Base-by-base conservation (phyloP, 805 yeast species). In the Candida nemodendra region DNA sequence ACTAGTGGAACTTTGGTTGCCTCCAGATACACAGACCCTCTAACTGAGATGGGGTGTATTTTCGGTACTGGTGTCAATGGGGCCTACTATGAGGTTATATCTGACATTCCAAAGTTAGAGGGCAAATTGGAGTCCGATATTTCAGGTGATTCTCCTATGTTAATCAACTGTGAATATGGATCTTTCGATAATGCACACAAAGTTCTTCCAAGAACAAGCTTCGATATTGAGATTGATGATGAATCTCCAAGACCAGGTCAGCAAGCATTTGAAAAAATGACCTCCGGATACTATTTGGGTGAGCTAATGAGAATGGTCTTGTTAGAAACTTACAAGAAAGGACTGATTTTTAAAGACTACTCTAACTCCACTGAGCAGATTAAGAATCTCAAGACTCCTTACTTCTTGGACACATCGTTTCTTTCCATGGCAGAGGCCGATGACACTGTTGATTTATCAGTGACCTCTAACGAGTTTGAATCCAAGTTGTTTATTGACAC, bases 11-110 rank as follows among this genome's bases (percentile, higher is more conserved):
- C 99, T 27, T 72, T 93, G 56, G 96, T 91, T 46, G 98, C 99
- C 25, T 90, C 97, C 31, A 79, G 88, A 72, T 93, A 93, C 71
- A 79, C 95, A 37, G 97, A 93, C 61, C 78, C 89, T 33, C 79
- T 77, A 54, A 81, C 96, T 53, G 85, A 85, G 69, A 85, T 91
- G 95, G 99, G 99, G 45, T 81, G 89, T 61, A 93, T 93, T 55
- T 93, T 90, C 61, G 99, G 99, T 61, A 91, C 99, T 30, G 99
- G 99, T 57, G 93, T 95, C 68, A 91, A 91, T 65, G 98, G 98
- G 63, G 96, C 97, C 39, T 91, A 91, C 72, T 91, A 82, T 66
- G 99, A 91, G 55, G 68, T 69, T 38, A 83, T 81, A 38, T 60
- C 68, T 32, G 79, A 81, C 58, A 82, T 93, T 57, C 93, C 93